These are phyloP conservation scores for Didymella pomorum DNA, from an alignment of 2,329 filamentous ascomycete species.

Conservation along the genomic window DNA sequence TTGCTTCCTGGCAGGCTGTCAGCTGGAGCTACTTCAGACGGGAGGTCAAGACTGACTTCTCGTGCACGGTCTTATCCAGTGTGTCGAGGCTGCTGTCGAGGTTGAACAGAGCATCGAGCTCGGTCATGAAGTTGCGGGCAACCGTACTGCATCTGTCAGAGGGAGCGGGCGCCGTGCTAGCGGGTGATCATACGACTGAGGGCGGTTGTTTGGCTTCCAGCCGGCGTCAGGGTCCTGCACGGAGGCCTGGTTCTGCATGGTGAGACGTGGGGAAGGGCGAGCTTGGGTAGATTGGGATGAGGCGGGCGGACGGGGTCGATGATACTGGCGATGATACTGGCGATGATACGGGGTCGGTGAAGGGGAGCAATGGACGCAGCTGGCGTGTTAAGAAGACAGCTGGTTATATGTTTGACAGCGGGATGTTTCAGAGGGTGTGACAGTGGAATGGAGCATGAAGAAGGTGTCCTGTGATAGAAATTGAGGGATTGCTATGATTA, in stretches of 20 bases:
- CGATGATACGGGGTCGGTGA: neutral
- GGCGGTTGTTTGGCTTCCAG: conserved; percentile 82
- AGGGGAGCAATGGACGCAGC: conserved; percentile 6
- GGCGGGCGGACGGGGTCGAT: conserved; percentile 6
- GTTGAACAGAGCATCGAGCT: conserved; percentile 88
- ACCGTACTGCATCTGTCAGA: conserved; percentile 70
- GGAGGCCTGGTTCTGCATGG: conserved; percentile 31
- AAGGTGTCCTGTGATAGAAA: conserved; percentile 29
- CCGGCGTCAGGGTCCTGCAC: conserved; percentile 67
- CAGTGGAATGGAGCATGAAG: conserved; percentile 39
- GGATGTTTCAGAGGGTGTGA: conserved; percentile 39
- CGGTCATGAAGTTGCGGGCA: conserved; percentile 84
- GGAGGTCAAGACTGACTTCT: conserved; percentile 71
- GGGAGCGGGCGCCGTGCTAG: conserved; percentile 30
- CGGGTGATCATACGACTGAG: conserved; percentile 75
- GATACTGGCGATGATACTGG: neutral
- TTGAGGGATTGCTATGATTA: conserved; percentile 13
- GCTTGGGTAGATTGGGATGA: conserved; percentile 18
- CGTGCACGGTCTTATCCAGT: conserved; percentile 76
- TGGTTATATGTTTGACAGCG: conserved; percentile 30
- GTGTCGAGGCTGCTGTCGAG: conserved; percentile 80
- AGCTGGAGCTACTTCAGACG: conserved; percentile 6
- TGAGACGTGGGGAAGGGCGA: conserved; percentile 26
- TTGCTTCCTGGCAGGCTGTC: conserved; percentile 70
- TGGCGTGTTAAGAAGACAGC: conserved; percentile 16